Conservation (phyloP, 495 filamentous ascomycete genomes). For the Parachaetomium inaequale region DNA sequence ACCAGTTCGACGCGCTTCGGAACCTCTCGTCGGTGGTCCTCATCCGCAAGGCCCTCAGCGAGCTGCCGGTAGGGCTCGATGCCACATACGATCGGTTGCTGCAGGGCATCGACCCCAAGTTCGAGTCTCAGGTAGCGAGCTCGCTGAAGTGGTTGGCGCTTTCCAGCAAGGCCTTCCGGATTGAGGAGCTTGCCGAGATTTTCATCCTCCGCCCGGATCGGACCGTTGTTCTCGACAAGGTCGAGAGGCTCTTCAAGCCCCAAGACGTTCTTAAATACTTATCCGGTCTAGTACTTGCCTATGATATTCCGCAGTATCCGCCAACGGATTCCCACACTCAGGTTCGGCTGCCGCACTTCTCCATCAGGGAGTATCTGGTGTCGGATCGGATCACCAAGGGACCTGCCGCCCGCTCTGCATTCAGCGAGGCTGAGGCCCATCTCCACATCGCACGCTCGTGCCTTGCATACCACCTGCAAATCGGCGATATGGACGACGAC, state of each 20-base stretch:
- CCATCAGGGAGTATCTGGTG: constrained; percentile 4
- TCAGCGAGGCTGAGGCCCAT: not conserved
- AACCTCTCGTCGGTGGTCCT: not conserved
- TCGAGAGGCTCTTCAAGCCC: not conserved
- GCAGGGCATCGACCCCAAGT: not conserved
- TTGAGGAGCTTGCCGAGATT: not conserved
- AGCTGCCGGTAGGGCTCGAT: not conserved
- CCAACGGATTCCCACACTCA: not conserved
- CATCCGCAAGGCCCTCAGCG: not conserved
- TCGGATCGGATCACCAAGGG: not conserved
- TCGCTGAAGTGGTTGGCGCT: not conserved
- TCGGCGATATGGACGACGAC: not conserved
- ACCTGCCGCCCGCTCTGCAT: not conserved
- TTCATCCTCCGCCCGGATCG: not conserved
- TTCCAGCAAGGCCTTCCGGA: not conserved
- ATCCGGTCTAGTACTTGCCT: not conserved
- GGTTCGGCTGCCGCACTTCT: not conserved
- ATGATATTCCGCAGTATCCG: no score
- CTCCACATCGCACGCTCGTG: not conserved
- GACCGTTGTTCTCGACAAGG: not conserved
- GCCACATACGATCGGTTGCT: constrained; percentile 1
- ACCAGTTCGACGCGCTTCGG: not conserved
- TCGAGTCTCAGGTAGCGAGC: not conserved
- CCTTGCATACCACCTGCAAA: not conserved
- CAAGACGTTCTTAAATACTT: not conserved